A percentile compares a stretch with the other conserved stretches of the same genome.
These are phyloP conservation scores for Salix viminalis DNA, from an alignment of 345 rosid genomes.

Conservation along the genomic window DNA sequence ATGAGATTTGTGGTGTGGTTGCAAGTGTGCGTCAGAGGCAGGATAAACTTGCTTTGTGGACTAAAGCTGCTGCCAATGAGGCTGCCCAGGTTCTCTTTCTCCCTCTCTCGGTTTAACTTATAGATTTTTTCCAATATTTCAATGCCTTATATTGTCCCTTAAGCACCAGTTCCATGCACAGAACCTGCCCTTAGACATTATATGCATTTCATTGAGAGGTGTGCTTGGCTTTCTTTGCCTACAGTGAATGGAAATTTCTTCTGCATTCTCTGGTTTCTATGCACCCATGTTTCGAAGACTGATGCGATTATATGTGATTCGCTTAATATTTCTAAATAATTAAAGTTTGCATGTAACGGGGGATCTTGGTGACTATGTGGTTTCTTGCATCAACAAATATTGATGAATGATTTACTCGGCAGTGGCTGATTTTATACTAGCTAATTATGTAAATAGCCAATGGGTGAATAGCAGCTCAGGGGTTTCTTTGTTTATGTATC, in stretches of 20 bases:
- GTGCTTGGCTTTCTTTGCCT: background rate
- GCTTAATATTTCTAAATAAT: background rate
- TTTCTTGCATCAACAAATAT: background rate
- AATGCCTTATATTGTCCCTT: background rate
- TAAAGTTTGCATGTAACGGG: background rate
- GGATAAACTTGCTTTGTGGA: conserved; percentile 89
- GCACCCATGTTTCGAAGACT: background rate
- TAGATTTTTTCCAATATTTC: background rate
- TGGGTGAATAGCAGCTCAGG: background rate
- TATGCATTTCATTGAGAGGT: background rate
- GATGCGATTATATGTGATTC: background rate
- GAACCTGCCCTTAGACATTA: background rate
- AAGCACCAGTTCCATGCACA: background rate
- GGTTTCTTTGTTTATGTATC: background rate
- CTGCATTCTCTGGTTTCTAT: background rate
- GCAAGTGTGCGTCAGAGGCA: conserved; percentile 83
- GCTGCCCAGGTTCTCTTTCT: conserved; percentile 61
- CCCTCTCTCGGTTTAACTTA: background rate
- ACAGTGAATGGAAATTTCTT: background rate
- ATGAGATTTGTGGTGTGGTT: conserved; percentile 92
- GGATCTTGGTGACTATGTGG: background rate
- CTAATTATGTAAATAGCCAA: background rate
- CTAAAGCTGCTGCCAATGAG: conserved; percentile 82
- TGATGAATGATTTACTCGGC: background rate
- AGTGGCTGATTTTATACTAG: background rate